Evolutionary conservation across 805 yeast genomes (phyloP).

Genomic region (Metschnikowia lochheadii): DNA sequence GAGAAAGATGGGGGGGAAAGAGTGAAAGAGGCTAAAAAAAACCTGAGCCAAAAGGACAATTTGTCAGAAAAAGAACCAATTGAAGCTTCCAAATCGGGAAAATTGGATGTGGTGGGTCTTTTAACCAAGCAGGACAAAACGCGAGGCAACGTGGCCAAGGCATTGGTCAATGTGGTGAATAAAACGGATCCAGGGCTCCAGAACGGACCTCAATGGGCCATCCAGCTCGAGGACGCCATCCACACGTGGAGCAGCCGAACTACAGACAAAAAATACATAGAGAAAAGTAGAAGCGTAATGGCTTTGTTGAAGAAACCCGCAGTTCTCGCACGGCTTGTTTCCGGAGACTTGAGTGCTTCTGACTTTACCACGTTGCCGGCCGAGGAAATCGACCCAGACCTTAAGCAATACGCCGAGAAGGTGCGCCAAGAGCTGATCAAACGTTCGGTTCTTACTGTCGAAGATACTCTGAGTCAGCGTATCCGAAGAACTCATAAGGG

Average conservation of each 20-base stretch:
- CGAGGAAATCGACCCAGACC: conserved; percentile 78
- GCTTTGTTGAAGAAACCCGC: conserved; percentile 59
- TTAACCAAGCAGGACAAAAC: conserved; percentile 27
- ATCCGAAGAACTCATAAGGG: conserved; percentile 84
- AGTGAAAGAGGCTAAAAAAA: neutral
- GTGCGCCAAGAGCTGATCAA: conserved; percentile 66
- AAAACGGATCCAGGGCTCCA: conserved; percentile 35
- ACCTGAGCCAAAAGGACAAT: neutral
- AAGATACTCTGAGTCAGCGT: conserved; percentile 49
- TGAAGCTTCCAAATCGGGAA: too few species aligned
- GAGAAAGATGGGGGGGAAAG: too few species aligned
- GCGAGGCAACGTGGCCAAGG: conserved; percentile 47
- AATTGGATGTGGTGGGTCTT: neutral
- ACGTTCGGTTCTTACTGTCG: conserved; percentile 61
- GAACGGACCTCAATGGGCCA: conserved; percentile 44
- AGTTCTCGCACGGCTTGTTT: conserved; percentile 55
- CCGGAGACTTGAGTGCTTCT: conserved; percentile 48
- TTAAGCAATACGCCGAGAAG: conserved; percentile 63
- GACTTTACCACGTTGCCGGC: conserved; percentile 62
- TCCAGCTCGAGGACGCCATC: conserved; percentile 49
- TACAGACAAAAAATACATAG: conserved; percentile 49
- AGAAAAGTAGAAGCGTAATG: conserved; percentile 61
- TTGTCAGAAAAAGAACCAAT: neutral
- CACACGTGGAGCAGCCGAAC: conserved; percentile 31
- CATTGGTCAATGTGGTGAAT: conserved; percentile 44